phyloP scores from a whole-genome alignment of 495 filamentous ascomycete genomes.

The Haplographium delicatum region DNA sequence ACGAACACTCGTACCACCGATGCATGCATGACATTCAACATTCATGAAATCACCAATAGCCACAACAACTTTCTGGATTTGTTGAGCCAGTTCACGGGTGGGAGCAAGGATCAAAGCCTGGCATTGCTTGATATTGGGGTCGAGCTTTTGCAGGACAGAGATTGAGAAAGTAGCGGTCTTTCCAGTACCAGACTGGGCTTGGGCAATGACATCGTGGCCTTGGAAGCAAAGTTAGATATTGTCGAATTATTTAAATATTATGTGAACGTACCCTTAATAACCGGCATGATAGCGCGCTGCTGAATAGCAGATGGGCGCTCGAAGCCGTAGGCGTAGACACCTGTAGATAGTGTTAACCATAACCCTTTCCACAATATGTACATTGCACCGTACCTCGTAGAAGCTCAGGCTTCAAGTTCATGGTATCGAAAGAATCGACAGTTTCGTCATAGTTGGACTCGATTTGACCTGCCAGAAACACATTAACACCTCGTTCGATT shows the following conservation, averaged over 20 bases:
- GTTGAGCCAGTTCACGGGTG: slow-evolving; percentile 94
- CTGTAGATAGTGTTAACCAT: slow-evolving; percentile 37
- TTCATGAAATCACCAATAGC: slow-evolving; percentile 99
- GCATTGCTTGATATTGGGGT: slow-evolving; percentile 86
- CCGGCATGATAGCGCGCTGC: slow-evolving; percentile 98
- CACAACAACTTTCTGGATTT: slow-evolving; percentile 98
- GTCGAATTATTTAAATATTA: background rate
- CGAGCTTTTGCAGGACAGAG: slow-evolving; percentile 96
- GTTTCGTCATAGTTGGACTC: slow-evolving; percentile 99
- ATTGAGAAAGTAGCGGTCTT: slow-evolving; percentile 99
- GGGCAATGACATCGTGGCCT: slow-evolving; percentile 98
- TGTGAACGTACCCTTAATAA: slow-evolving; percentile 86
- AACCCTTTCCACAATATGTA: background rate
- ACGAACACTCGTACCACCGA: slow-evolving; percentile 95
- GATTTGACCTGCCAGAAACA: slow-evolving; percentile 70
- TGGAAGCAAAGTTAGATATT: slow-evolving; percentile 26
- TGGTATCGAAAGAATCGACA: slow-evolving; percentile 96
- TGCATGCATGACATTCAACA: slow-evolving; percentile 98
- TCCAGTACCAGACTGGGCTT: slow-evolving; percentile 98
- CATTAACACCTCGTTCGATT: slow-evolving; percentile 11
- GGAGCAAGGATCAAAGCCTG: slow-evolving; percentile 95
- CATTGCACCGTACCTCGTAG: slow-evolving; percentile 72
- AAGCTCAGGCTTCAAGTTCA: slow-evolving; percentile 93
- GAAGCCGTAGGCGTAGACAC: slow-evolving; percentile 99
- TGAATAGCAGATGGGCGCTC: slow-evolving; percentile 99